Percentiles rank a stretch among this genome's conserved stretches.
Conservation (phyloP, 495 filamentous ascomycete species). For the Lepidopterella palustris region DNA sequence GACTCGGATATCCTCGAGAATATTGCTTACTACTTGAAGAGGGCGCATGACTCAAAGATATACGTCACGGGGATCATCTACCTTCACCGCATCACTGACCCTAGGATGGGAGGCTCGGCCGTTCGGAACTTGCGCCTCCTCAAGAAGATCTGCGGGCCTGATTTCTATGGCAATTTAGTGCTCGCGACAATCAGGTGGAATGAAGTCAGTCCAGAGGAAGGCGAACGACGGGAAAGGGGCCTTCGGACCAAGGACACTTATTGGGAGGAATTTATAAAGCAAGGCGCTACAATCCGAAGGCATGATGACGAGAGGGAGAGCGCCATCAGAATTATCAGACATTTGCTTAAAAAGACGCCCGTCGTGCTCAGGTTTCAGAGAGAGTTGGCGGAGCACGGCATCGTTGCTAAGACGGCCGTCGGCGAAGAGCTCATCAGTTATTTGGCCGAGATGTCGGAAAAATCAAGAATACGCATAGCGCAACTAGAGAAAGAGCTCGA, state of each 20-base stretch:
- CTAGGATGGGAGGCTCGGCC: background rate
- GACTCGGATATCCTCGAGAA: background rate
- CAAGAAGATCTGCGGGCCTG: background rate
- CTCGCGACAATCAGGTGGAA: background rate
- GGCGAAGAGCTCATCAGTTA: background rate
- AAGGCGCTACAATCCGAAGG: background rate
- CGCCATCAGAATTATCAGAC: background rate
- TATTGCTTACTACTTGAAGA: background rate
- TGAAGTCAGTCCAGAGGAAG: background rate
- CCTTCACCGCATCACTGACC: background rate
- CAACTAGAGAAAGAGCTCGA: background rate
- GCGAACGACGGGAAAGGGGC: conserved; percentile 5
- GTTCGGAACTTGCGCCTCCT: background rate
- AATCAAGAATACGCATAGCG: background rate
- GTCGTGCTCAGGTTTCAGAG: background rate
- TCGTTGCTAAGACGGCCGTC: background rate
- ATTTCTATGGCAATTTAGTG: background rate
- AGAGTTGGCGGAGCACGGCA: background rate
- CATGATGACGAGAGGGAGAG: background rate
- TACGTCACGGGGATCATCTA: background rate
- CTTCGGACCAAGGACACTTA: background rate
- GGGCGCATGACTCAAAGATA: background rate
- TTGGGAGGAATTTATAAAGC: background rate
- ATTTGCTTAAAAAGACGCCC: background rate
- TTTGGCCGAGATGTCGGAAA: background rate